Percentiles rank a stretch among this genome's conserved stretches.
Evolutionary conservation across 148 eudicot species (phyloP).

Genomic region (Vaccinium macrocarpon): DNA sequence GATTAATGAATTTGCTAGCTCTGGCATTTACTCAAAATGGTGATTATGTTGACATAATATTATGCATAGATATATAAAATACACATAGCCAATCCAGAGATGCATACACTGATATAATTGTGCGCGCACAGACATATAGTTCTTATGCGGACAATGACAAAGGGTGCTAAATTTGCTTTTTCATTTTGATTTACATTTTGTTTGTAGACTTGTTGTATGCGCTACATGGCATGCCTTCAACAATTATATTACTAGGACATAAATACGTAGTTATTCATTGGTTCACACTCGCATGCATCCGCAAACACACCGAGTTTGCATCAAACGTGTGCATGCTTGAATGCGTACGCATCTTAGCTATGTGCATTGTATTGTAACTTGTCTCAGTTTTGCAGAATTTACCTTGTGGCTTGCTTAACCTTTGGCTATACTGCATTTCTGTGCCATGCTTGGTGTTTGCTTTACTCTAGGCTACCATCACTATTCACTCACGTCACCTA

Average conservation of each 20-base stretch:
- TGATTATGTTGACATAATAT: background rate
- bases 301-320: background rate
- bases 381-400: background rate
- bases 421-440: too few species aligned
- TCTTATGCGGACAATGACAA: background rate
- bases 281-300: background rate
- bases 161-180: background rate
- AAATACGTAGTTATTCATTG: background rate
- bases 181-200: background rate
- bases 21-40: background rate
- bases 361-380: background rate
- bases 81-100: background rate
- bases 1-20: constrained; percentile 14
- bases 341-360: background rate
- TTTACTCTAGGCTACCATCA: too few species aligned
- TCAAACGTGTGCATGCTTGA: background rate
- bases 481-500: too few species aligned
- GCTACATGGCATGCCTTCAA: background rate
- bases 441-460: too few species aligned
- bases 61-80: background rate
- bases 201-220: background rate
- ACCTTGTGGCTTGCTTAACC: too few species aligned
- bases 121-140: background rate
- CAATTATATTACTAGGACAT: too few species aligned
- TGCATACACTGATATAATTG: background rate